Conservation (phyloP, 2,329 filamentous ascomycete species). For the Aspergillus hortae region DNA sequence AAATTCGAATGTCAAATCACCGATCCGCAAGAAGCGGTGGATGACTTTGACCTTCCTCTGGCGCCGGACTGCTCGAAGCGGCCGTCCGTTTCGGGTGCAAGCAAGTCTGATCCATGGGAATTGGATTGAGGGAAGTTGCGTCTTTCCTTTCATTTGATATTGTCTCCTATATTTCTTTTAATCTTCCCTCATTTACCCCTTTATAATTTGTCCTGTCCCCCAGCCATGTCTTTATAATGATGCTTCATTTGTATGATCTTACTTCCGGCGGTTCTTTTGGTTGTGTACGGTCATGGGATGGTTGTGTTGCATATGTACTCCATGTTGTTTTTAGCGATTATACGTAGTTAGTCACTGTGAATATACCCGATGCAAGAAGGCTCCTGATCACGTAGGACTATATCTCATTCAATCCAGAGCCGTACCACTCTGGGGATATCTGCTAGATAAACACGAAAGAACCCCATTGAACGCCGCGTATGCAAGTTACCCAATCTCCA, state of each 20-base stretch:
- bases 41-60: constrained; percentile 39
- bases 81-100: constrained; percentile 20
- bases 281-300: constrained; percentile 8
- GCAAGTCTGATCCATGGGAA: constrained; percentile 26
- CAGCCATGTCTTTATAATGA: constrained; percentile 4
- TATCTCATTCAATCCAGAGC: neutral
- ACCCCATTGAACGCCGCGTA: constrained; percentile 23
- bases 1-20: constrained; percentile 14
- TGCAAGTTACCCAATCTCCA: constrained; percentile 12
- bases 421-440: neutral
- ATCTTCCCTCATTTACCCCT: neutral
- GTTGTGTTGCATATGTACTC: constrained; percentile 10
- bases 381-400: neutral
- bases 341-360: neutral
- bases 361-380: neutral
- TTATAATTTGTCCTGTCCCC: neutral
- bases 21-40: constrained; percentile 25
- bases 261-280: neutral
- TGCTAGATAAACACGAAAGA: constrained; percentile 4
- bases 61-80: constrained; percentile 21
- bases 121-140: constrained; percentile 22
- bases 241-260: constrained; percentile 2
- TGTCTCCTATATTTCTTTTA: constrained; percentile 1
- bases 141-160: neutral
- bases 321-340: constrained; percentile 14